Evolutionary conservation across 2,329 filamentous ascomycete species (phyloP).

Genomic region (Pestalotiopsis sp.): DNA sequence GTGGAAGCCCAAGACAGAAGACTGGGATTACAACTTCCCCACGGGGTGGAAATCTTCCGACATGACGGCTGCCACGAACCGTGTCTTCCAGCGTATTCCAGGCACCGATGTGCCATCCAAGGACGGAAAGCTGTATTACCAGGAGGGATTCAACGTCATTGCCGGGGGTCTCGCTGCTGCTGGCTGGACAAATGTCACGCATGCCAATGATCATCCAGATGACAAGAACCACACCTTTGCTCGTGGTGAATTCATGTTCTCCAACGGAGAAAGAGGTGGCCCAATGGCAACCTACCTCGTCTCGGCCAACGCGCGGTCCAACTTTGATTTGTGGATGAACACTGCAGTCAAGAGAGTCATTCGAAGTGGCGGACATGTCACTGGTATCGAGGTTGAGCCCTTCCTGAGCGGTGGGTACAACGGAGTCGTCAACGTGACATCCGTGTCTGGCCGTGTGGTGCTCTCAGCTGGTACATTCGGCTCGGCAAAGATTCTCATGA

Average conservation of each 20-base stretch:
- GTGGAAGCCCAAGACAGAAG: constrained; percentile 57
- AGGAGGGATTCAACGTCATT: constrained; percentile 65
- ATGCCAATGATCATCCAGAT: constrained; percentile 58
- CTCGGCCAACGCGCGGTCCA: constrained; percentile 57
- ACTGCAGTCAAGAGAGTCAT: constrained; percentile 69
- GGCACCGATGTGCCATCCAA: constrained; percentile 67
- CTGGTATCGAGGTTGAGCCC: constrained; percentile 68
- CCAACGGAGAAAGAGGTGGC: constrained; percentile 65
- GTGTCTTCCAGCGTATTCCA: constrained; percentile 69
- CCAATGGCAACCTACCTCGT: constrained; percentile 73
- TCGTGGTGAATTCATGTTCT: constrained; percentile 68
- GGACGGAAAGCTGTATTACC: constrained; percentile 67
- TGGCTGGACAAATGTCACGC: constrained; percentile 63
- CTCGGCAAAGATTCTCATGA: constrained; percentile 69
- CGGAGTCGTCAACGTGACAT: constrained; percentile 63
- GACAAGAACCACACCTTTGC: constrained; percentile 67
- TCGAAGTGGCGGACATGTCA: constrained; percentile 62
- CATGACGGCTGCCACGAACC: constrained; percentile 58
- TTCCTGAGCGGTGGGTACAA: constrained; percentile 53
- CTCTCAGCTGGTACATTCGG: constrained; percentile 71
- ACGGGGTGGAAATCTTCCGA: constrained; percentile 69
- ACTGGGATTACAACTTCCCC: constrained; percentile 75
- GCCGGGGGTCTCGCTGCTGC: constrained; percentile 59
- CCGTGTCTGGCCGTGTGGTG: constrained; percentile 65
- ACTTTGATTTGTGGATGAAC: constrained; percentile 71